Evolutionary conservation across 2,329 filamentous ascomycete genomes (phyloP), one percentile per base, ranked within the genome.

Genomic region (Colletotrichum shisoi): DNA sequence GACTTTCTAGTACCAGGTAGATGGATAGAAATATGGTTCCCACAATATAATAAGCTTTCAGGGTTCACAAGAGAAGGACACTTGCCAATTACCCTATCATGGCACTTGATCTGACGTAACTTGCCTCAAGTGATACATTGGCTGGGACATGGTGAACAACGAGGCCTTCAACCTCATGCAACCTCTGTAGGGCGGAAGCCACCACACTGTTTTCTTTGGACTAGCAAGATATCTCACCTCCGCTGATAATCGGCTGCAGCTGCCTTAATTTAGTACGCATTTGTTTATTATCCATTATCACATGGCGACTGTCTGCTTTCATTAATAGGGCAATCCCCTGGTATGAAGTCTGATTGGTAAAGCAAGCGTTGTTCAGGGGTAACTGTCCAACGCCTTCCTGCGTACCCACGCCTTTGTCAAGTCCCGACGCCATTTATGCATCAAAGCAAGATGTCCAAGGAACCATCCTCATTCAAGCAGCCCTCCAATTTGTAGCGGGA

Each of bases 401-500:
- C 21, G 15, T 42, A 17, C 7, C 4, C 31, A 11, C 8, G 15
- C 15, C 15, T 59, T 17, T 13, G 6, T 45, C 11, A 17, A 46
- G 53, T 8, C 44, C 4, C 19, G 6, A 15, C 42, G 15, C n/a
- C 57, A 40, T 21, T 8, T 11, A 15, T 7, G 4, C 1, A 40
- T 70, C 57, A 77, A 13, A 78, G 71, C 44, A 71, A 64, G 59
- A 79, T 75, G 31, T 72, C 71, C 64, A 79, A 67, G n/a, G 74
- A 75, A 12, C 76, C 77, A 39, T 79, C 75, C 40, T 74, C 63
- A 48, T 72, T 71, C 34, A 75, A 59, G 51, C 75, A 73, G 48
- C 73, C 71, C 3, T 67, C 70, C 19, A 79, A 63, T 31, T 71
- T 74, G 64, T 79, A 78, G 44, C 77, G 72, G 21, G 73, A 73